Base-by-base conservation (phyloP, 2,329 filamentous ascomycete genomes). In the Fusarium bulbicola region DNA sequence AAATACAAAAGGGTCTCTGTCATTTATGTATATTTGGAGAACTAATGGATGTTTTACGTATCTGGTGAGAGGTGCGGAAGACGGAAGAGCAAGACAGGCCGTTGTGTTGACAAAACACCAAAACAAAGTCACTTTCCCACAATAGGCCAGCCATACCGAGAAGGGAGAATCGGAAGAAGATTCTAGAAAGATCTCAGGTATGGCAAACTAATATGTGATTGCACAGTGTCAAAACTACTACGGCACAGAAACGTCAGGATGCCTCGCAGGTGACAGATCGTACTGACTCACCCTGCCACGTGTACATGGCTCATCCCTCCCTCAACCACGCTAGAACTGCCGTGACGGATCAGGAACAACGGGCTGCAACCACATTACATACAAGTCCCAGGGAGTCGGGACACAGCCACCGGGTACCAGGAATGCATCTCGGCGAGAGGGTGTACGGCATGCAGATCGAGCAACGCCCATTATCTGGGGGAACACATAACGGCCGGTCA, bases 371-470 rank as follows among this genome's bases (percentile, higher is more conserved):
- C 16, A 18, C 1, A 14, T 7, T 5, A n/a, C 0, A 0, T 5
- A n/a, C 0, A 0, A 13, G 1, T 6, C 6, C 36, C 26, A 6
- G 8, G 24, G 6, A 16, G 18, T 7, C 5, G n/a, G 30, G n/a
- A 18, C 5, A 12, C 15, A 34, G 9, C 8, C 15, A 28, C 20
- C 24, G 24, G 15, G 20, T 21, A 37, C 15, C 20, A 30, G 20
- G 20, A 24, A 50, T 59, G 42, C 26, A 13, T 34, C 30, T 14
- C 3, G 42, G 32, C 15, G 8, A 14, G 24, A 59, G 42, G 42
- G 56, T 59, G 56, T 59, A 50, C 15, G 32, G 24, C 15, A n/a
- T 59, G 56, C 32, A 37, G 32, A 50, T 50, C 42, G 1, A 26
- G 56, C 32, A 37, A 2, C 11, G 6, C 20, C 54, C 20, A 24